Conservation (phyloP, 2,329 filamentous ascomycete genomes). For the Sclerotinia minor region DNA sequence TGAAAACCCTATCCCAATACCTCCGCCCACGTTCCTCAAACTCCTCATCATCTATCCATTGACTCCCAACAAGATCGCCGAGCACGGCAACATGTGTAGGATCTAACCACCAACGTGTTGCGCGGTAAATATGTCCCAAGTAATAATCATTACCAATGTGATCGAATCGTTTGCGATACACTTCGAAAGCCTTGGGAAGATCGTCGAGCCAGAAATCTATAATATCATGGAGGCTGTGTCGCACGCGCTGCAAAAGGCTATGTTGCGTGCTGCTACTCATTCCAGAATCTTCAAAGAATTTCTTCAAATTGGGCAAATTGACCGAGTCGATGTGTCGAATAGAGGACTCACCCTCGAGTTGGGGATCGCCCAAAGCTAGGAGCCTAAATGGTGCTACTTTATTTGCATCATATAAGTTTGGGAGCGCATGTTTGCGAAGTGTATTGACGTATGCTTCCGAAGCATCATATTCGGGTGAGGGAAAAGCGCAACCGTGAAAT, state of each 20-base stretch:
- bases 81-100: slow-evolving; percentile 88
- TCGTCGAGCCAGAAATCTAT: slow-evolving; percentile 67
- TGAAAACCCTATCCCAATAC: slow-evolving; percentile 81
- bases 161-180: slow-evolving; percentile 77
- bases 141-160: slow-evolving; percentile 94
- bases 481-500: slow-evolving; percentile 79
- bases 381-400: slow-evolving; percentile 74
- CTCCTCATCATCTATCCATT: slow-evolving; percentile 88
- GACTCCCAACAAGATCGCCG: slow-evolving; percentile 88
- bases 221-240: slow-evolving; percentile 56
- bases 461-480: slow-evolving; percentile 44
- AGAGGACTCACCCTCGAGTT: slow-evolving; percentile 88
- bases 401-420: slow-evolving; percentile 31
- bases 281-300: slow-evolving; percentile 37
- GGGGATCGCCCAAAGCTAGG: slow-evolving; percentile 85
- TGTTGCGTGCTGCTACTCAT: slow-evolving; percentile 46
- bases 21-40: slow-evolving; percentile 71
- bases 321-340: slow-evolving; percentile 61
- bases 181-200: slow-evolving; percentile 64
- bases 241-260: slow-evolving; percentile 52
- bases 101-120: slow-evolving; percentile 75
- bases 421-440: slow-evolving; percentile 33
- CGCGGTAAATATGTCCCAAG: slow-evolving; percentile 87
- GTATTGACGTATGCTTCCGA: slow-evolving; percentile 36
- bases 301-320: slow-evolving; percentile 55